Conservation (phyloP, 2,329 filamentous ascomycete species). For the Claviceps digitariae region DNA sequence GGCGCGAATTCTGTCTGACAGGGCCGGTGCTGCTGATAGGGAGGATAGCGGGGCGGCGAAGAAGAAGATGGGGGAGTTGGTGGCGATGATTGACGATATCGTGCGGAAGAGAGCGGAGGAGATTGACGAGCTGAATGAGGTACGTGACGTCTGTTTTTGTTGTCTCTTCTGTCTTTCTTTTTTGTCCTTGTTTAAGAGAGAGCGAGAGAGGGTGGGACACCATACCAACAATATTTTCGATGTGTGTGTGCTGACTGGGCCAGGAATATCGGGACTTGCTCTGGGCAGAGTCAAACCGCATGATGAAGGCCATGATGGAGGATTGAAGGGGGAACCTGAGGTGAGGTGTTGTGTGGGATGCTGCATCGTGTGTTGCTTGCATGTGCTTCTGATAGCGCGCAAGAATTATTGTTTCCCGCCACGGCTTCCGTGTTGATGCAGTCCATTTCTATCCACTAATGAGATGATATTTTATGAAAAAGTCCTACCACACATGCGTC, state of each 20-base stretch:
- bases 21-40: constrained; percentile 1
- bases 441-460: too few relatives aligned
- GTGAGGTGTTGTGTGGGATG: not conserved
- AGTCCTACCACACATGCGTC: too few relatives aligned
- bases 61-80: constrained; percentile 3
- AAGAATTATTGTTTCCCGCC: not conserved
- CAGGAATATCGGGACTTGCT: constrained; percentile 5
- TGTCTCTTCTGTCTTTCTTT: not conserved
- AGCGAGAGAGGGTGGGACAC: not conserved
- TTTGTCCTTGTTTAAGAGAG: not conserved
- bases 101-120: constrained; percentile 9
- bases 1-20: constrained; percentile 9
- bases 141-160: constrained; percentile 4
- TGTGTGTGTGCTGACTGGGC: not conserved
- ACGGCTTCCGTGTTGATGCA: too few relatives aligned
- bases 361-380: not conserved
- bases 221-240: not conserved
- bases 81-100: constrained; percentile 13
- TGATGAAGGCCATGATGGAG: constrained; percentile 15
- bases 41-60: not conserved
- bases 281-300: constrained; percentile 6
- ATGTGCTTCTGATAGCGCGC: not conserved
- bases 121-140: constrained; percentile 17
- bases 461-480: too few relatives aligned
- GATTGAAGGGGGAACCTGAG: constrained; percentile 3